Evolutionary conservation across 2,329 filamentous ascomycete species (phyloP), one percentile per base, ranked within the genome.

Genomic region (Diaporthe citri): DNA sequence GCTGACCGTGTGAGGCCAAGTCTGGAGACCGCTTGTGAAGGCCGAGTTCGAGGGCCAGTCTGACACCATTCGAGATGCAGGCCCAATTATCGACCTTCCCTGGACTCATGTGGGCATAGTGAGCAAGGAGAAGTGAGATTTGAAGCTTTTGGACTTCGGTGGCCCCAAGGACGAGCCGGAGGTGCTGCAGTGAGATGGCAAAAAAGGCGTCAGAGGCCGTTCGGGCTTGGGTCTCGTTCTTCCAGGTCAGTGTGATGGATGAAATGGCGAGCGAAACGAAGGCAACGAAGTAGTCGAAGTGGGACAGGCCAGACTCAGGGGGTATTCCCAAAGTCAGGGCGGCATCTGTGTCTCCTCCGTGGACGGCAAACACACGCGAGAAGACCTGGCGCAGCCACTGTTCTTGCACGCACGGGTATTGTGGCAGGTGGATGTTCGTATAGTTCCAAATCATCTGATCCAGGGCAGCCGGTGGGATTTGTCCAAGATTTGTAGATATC

Each of bases 361-460:
- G 48, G 31, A 31, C 55, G 57, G n/a, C 48, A 10, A 73, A 52
- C 0, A 69, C 48, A 22, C 60, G 59, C 6, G 48, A 51, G 48
- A 73, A 69, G 31, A 73, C 48, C n/a, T 64, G 48, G 17, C 71
- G 59, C 17, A 73, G 71, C 71, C 71, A 73, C 9, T 73, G 57
- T 28, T 73, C 71, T 28, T 73, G 71, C 5, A 73, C 51, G 51
- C 71, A 73, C 10, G 71, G 71, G n/a, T 73, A 73, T 17, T 73
- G 71, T 17, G 71, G 71, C 7, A 73, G 48, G 9, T 73, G 71
- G 4, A 73, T 73, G 60, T 73, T 69, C 1, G 71, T 69, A 28
- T 73, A 73, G 5, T 73, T 69, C 59, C 71, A 67, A 20, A 73
- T 69, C 71, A 73, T 69, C 60, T 56, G 59, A 4, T 73, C 71